Evolutionary conservation across 371 early-diverging fungal genomes (phyloP).

Genomic region (Mucor racemosus): DNA sequence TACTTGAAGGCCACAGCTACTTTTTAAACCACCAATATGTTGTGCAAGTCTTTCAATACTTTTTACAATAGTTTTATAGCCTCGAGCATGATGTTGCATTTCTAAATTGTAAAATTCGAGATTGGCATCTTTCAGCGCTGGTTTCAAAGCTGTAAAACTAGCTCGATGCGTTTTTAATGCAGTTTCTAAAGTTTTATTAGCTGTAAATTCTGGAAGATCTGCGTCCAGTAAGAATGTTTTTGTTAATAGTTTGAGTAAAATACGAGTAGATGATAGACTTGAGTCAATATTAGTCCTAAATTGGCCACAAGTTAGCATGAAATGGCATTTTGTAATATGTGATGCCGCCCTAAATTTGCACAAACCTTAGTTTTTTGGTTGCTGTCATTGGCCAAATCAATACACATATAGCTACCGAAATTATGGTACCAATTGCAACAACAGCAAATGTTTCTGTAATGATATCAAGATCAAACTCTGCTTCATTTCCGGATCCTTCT

Average conservation of each 20-base stretch:
- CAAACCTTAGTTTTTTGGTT: conserved; percentile 45
- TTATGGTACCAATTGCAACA: conserved; percentile 56
- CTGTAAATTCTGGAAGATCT: conserved; percentile 56
- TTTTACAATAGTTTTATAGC: conserved; percentile 47
- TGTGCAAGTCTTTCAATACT: conserved; percentile 66
- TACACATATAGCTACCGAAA: conserved; percentile 52
- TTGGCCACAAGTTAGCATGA: too few species aligned
- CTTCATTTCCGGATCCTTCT: conserved; percentile 45
- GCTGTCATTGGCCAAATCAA: conserved; percentile 67
- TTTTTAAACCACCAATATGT: conserved; percentile 66
- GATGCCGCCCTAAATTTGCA: not conserved
- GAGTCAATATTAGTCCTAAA: conserved; percentile 39
- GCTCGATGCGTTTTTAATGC: conserved; percentile 63
- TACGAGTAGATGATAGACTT: conserved; percentile 38
- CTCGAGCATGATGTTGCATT: conserved; percentile 47
- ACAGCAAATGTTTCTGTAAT: conserved; percentile 56
- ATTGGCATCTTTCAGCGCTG: conserved; percentile 61
- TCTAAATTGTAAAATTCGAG: conserved; percentile 64
- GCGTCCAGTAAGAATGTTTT: conserved; percentile 71
- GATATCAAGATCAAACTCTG: conserved; percentile 42
- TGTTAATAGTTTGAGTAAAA: conserved; percentile 60
- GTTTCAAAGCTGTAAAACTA: conserved; percentile 63
- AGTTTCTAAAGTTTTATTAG: conserved; percentile 50
- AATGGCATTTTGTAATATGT: too few species aligned
- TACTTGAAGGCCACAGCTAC: conserved; percentile 67